Evolutionary conservation across 1,139 yeast genomes (phyloP), one percentile per base, ranked within the genome.

Genomic region (Yamadazyma trypodendri): DNA sequence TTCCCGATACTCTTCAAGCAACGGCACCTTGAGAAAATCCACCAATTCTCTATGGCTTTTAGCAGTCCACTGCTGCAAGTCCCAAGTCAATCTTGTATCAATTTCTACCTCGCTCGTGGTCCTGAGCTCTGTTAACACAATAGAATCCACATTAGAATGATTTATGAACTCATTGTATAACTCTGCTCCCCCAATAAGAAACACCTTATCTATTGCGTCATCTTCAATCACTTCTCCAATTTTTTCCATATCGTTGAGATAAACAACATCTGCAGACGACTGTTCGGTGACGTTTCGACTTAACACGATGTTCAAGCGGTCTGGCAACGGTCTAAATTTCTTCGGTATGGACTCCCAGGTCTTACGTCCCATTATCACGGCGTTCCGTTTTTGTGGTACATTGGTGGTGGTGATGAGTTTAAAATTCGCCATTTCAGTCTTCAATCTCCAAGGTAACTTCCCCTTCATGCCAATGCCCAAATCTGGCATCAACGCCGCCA

Each of bases 311-410:
- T 94, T 94, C 32, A 80, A 46, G 40, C 99, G 72, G 37, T 72
- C 77, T 2, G 84, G 82, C 34, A 92, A 70, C 0, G 99, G 99
- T 46, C 96, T 70, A 62, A 88, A 92, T 56, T 74, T 81, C 1
- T 61, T 44, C 0, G 98, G 98, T 32, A 92, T 89, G 7, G 96
- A 86, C 27, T 89, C 94, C 96, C 97, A 92, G 1, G 98, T 92
- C 55, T 81, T 84, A 40, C 97, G 73, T 5, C 99, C 99, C 99
- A 94, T 92, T 8, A 94, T 72, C 11, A 94, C 97, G 0, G 89
- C 95, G 51, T 90, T 87, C 39, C 63, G 56, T 41, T 61, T 62
- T 6, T 42, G 42, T 5, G 68, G 49, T 6, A 39, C 39, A 17
- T 72, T 63, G 39, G 49, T 48, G 3, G 81, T 63, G 0, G 98